Evolutionary conservation across 208 protist species (phyloP), one percentile per base, ranked within the genome.

Genomic region (Trypanosoma cruzi): DNA sequence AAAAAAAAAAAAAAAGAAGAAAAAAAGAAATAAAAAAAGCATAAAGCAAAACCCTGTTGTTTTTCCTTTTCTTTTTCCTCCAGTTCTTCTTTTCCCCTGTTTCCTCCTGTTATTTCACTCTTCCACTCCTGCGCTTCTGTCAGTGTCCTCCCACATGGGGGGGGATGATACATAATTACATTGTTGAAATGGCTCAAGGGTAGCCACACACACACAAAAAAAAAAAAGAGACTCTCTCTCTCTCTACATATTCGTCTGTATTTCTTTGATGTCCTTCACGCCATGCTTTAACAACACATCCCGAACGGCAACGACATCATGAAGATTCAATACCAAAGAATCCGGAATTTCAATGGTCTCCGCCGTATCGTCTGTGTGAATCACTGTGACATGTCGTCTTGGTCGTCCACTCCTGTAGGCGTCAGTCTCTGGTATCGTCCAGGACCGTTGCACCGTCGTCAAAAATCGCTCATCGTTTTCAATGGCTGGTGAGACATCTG

Each of bases 381-480:
- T 36, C 36, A 96, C 89, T 20, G 64, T 82, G 58, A 96, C 75
- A 62, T 64, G 56, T 22, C 89, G 80, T 14, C 72, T 62, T 5
- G 88, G 79, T 34, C 72, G 69, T 11, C 79, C 80, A 20, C 72
- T 76, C 18, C 75, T 79, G 63, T 91, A 92, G 48, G 77, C 84
- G 34, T 91, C 81, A 11, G 82, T 88, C 29, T 63, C 75, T 2
- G 87, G 87, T 57, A 97, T 93, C 16, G 44, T 59, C 93, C 93
- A 97, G 42, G 77, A 77, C 67, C 76, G 74, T 40, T 83, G 65
- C 57, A 97, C 32, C 29, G 85, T 74, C 16, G 32, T 49, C n/a
- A 88, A 61, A 77, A 97, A 97, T 63, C 91, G 82, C n/a, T 84
- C 88, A 54, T 97, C 93, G 24, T 85, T 76, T 31, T 90, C 74